Percentiles rank a stretch among this genome's conserved stretches.
phyloP scores from a whole-genome alignment of 495 filamentous ascomycete species.

The Cercophora samala region DNA sequence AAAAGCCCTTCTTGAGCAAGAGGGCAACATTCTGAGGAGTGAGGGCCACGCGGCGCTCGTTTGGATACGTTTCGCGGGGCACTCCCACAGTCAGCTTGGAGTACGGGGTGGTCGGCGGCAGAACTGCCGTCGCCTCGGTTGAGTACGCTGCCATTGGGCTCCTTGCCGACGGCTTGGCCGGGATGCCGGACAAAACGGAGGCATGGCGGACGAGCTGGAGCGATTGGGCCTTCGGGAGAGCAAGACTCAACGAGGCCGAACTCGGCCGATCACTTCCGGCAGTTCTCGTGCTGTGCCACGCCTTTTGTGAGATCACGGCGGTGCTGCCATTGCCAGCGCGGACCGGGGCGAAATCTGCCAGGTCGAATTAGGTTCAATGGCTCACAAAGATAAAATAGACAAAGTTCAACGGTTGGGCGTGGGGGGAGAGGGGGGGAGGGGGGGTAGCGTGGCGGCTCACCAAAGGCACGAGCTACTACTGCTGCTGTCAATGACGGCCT shows the following conservation, averaged over 20 bases:
- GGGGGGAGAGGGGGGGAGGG: too few relatives aligned
- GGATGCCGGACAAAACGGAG: slow-evolving; percentile 30
- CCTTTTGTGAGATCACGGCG: slow-evolving; percentile 28
- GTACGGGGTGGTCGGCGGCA: slow-evolving; percentile 60
- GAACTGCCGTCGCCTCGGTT: slow-evolving; percentile 35
- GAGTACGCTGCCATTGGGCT: slow-evolving; percentile 28
- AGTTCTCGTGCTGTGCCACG: slow-evolving; percentile 31
- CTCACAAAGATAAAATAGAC: not conserved
- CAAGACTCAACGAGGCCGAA: slow-evolving; percentile 24
- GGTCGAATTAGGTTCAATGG: slow-evolving; percentile 13
- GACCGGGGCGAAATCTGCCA: slow-evolving; percentile 18
- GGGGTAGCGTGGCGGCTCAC: slow-evolving; percentile 20
- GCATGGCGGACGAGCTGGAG: slow-evolving; percentile 36
- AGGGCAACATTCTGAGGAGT: slow-evolving; percentile 75
- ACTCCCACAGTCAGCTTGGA: slow-evolving; percentile 65
- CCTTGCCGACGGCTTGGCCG: slow-evolving; percentile 11
- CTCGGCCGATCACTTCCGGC: slow-evolving; percentile 18
- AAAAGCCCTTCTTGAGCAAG: slow-evolving; percentile 75
- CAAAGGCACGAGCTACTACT: slow-evolving; percentile 18
- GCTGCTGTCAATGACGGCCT: slow-evolving; percentile 4
- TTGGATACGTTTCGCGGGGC: slow-evolving; percentile 64
- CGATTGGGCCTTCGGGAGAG: slow-evolving; percentile 16
- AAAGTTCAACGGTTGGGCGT: not conserved
- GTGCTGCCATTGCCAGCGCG: slow-evolving; percentile 14
- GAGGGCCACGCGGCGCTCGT: slow-evolving; percentile 74